Evolutionary conservation across 306 rosid genomes (phyloP), one percentile per base, ranked within the genome.

Genomic region (Mucuna pruriens): DNA sequence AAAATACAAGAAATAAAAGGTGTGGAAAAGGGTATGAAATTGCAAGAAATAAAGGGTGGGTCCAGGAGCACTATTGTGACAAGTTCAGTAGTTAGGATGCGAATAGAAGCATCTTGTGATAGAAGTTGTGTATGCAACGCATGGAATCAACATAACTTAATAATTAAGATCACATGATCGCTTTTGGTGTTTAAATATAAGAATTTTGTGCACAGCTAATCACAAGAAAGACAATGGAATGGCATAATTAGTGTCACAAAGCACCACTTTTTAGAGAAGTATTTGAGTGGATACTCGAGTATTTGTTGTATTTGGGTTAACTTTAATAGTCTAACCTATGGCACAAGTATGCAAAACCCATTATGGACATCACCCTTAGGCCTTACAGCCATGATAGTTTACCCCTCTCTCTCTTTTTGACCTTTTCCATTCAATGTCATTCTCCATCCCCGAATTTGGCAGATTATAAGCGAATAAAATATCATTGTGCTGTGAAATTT

Each of bases 261-360:
- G 90, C 90, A 54, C 60, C 87, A 66, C 88, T 87, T 90, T 88
- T 86, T 31, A 80, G 81, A 75, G 36, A 49, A 83, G 87, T 67
- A 86, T 82, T 92, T 89, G 91, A 89, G 93, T 90, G 89, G 72
- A 25, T 82, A 82, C 89, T 91, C 31, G 90, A 88, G 84, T 89
- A 87, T 83, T 86, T 83, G 82, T 78, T 78, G 81, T 75, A 75
- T 80, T 79, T 79, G 74, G 62, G 80, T 76, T 42, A 78, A 36
- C 52, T 77, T 66, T 77, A 55, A 61, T 76, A 51, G 57, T 58
- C 29, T 77, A 61, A 76, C 22, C 77, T 42, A 80, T 71, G 68
- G 4, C 62, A 51, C 13, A 51, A 75, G 23, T 78, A 77, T 11
- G 54, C 38, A 7, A 34, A 67, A 46, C 48, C 42, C n/a, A 58